Conservation (phyloP, 2,329 filamentous ascomycete species). For the Penicillium corylophilum region DNA sequence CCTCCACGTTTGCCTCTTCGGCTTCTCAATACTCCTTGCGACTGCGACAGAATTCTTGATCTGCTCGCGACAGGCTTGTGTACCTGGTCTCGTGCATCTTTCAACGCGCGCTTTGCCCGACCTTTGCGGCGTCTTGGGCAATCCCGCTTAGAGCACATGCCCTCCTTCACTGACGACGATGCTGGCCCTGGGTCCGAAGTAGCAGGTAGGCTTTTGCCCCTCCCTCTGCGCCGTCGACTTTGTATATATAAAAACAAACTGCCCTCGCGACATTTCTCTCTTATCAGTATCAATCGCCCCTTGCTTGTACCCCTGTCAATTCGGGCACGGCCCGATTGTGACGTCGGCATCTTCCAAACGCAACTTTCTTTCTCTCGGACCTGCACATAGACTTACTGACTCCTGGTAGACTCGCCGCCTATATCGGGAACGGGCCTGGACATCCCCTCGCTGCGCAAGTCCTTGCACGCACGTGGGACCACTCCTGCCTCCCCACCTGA, state of each 20-base stretch:
- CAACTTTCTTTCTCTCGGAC: slow-evolving; percentile 8
- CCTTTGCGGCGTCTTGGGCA: slow-evolving; percentile 1
- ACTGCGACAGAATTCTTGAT: background rate
- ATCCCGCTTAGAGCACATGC: slow-evolving; percentile 23
- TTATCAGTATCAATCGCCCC: slow-evolving; percentile 6
- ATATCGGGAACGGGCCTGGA: slow-evolving; percentile 29
- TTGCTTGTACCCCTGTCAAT: slow-evolving; percentile 9
- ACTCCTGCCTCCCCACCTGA: slow-evolving; percentile 20
- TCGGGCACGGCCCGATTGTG: background rate
- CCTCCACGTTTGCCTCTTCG: slow-evolving; percentile 9
- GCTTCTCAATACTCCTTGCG: background rate
- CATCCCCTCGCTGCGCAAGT: slow-evolving; percentile 24
- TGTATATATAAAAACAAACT: slow-evolving; percentile 13
- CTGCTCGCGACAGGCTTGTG: background rate
- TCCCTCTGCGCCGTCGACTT: slow-evolving; percentile 3
- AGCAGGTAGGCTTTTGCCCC: slow-evolving; percentile 29
- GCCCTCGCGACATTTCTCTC: slow-evolving; percentile 11
- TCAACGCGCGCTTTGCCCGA: slow-evolving; percentile 1
- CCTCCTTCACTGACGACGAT: slow-evolving; percentile 30
- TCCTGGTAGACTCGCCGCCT: slow-evolving; percentile 25
- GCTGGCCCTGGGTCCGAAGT: slow-evolving; percentile 21
- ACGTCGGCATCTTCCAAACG: slow-evolving; percentile 8
- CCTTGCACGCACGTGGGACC: slow-evolving; percentile 19
- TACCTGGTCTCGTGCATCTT: slow-evolving; percentile 10
- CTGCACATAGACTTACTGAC: slow-evolving; percentile 21